phyloP scores from a whole-genome alignment of 2,329 filamentous ascomycete species.

The Fonsecaea monophora region DNA sequence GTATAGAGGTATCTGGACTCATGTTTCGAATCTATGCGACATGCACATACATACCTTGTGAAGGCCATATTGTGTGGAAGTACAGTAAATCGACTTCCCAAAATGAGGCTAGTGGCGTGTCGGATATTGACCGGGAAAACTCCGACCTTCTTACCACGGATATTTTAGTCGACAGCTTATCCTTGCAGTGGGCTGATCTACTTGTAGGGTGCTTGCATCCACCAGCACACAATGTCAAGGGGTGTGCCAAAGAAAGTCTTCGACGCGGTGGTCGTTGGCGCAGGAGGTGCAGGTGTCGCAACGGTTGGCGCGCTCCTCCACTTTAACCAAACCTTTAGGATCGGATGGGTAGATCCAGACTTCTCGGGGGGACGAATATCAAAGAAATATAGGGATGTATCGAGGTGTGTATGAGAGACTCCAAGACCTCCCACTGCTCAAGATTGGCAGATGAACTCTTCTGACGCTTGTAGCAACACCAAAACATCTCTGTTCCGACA shows the following conservation, averaged over 20 bases:
- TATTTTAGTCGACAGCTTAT: background rate
- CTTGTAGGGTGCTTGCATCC: background rate
- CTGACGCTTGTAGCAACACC: conserved; percentile 59
- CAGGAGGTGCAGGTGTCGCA: conserved; percentile 65
- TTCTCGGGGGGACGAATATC: conserved; percentile 63
- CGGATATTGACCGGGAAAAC: background rate
- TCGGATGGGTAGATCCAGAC: conserved; percentile 66
- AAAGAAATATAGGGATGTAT: conserved; percentile 66
- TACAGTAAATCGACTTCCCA: background rate
- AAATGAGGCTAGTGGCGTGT: background rate
- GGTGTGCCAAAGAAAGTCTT: background rate
- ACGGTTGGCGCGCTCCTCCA: conserved; percentile 68
- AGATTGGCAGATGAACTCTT: background rate
- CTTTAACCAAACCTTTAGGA: conserved; percentile 54
- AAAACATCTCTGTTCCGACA: conserved; percentile 66
- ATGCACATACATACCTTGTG: background rate
- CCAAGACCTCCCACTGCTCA: background rate
- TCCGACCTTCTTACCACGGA: background rate
- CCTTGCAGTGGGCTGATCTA: background rate
- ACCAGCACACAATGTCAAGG: background rate
- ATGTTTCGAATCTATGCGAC: background rate
- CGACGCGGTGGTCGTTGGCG: conserved; percentile 65
- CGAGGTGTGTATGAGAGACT: conserved; percentile 49
- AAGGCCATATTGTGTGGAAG: background rate
- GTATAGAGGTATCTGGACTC: background rate